Evolutionary conservation across 495 filamentous ascomycete species (phyloP).

Genomic region (Lentithecium fluviatile): DNA sequence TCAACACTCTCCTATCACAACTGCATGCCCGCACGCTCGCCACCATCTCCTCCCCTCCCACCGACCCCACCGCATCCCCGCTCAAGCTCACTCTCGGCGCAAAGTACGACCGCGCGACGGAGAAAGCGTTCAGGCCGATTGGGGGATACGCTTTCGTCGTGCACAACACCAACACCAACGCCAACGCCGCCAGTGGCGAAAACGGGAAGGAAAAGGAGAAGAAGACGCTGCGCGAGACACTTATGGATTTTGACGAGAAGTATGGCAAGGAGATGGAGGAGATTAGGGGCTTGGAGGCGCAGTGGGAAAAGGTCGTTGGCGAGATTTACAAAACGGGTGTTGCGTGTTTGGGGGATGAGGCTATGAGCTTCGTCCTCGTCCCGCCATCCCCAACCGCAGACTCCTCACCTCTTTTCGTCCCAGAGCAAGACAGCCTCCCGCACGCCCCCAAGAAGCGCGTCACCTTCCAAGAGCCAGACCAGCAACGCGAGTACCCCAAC

Average conservation of each 20-base stretch:
- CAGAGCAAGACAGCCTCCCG: too few species aligned
- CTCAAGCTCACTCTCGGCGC: background rate
- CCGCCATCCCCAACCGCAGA: background rate
- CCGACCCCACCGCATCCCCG: background rate
- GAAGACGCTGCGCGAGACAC: too few species aligned
- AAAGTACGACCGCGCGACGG: background rate
- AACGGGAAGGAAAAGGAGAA: background rate
- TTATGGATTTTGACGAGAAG: background rate
- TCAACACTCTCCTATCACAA: slow-evolving; percentile 3
- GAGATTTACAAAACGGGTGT: slow-evolving; percentile 51
- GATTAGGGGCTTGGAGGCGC: slow-evolving; percentile 8
- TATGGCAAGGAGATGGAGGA: slow-evolving; percentile 6
- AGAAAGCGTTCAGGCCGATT: background rate
- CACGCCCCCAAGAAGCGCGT: slow-evolving; percentile 16
- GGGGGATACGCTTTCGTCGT: background rate
- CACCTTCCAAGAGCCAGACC: slow-evolving; percentile 16
- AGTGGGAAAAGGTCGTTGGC: slow-evolving; percentile 13
- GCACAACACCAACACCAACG: background rate
- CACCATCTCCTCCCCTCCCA: background rate
- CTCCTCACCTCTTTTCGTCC: background rate
- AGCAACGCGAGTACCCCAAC: background rate
- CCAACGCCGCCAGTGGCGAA: background rate
- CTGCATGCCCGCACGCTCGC: slow-evolving; percentile 4
- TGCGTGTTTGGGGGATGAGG: slow-evolving; percentile 49
- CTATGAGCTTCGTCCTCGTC: slow-evolving; percentile 11